Evolutionary conservation across 768 basidiomycete genomes (phyloP).

Genomic region (Leccinum variicolor): DNA sequence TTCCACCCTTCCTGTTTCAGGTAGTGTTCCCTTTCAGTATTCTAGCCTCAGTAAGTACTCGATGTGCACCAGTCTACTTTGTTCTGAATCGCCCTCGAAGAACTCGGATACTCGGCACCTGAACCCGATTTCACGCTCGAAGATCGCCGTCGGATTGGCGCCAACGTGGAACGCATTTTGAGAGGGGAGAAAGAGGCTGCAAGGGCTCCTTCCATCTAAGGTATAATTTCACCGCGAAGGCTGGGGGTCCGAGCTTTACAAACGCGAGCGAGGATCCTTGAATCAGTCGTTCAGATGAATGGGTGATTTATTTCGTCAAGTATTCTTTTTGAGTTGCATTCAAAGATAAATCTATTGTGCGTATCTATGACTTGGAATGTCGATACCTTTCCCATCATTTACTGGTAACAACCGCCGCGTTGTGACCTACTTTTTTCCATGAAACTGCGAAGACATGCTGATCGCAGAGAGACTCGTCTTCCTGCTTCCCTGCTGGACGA

Average conservation of each 20-base stretch:
- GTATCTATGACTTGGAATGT: not conserved
- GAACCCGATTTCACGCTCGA: conserved; percentile 50
- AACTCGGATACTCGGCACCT: conserved; percentile 65
- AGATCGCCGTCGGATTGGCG: conserved; percentile 58
- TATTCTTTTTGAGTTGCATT: not conserved
- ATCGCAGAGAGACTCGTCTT: too few species aligned
- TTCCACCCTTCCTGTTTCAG: conserved; percentile 47
- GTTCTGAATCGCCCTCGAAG: conserved; percentile 31
- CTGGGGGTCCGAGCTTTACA: not conserved
- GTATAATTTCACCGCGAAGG: not conserved
- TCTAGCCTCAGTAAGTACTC: conserved; percentile 53
- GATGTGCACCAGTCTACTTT: not conserved
- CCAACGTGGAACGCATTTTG: conserved; percentile 57
- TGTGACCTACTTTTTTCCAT: too few species aligned
- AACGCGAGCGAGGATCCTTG: not conserved
- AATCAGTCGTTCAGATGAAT: not conserved
- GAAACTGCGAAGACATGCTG: too few species aligned
- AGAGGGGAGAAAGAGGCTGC: conserved; percentile 66
- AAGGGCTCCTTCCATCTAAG: conserved; percentile 44
- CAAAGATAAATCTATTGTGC: not conserved
- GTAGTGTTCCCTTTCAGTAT: conserved; percentile 66
- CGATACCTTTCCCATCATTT: not conserved
- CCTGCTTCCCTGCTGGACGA: too few species aligned
- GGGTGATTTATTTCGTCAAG: not conserved
- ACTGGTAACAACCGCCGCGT: too few species aligned